phyloP scores from a whole-genome alignment of 2,329 filamentous ascomycete species.

The Fusarium hostae region DNA sequence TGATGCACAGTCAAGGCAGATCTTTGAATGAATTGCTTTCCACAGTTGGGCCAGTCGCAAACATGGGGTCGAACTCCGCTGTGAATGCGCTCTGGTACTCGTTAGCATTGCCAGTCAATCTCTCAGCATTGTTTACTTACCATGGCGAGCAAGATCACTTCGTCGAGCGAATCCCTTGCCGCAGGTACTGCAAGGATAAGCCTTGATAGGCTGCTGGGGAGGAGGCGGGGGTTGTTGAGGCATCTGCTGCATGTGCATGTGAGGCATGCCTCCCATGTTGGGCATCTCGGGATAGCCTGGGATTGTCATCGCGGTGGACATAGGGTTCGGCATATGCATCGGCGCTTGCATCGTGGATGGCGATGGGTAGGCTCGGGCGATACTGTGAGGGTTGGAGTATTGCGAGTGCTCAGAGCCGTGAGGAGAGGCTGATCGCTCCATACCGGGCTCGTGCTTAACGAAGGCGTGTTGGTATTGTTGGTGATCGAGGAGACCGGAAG shows the following conservation, averaged over 20 bases:
- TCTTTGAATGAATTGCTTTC: slow-evolving; percentile 96
- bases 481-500: slow-evolving; percentile 48
- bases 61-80: slow-evolving; percentile 90
- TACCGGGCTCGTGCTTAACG: slow-evolving; percentile 52
- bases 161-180: slow-evolving; percentile 91
- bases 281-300: slow-evolving; percentile 57
- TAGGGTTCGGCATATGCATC: slow-evolving; percentile 58
- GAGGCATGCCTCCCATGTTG: slow-evolving; percentile 53
- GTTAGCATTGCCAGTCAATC: slow-evolving; percentile 38
- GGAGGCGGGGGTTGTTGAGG: slow-evolving; percentile 48
- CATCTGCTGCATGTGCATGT: slow-evolving; percentile 54
- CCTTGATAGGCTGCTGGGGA: slow-evolving; percentile 63
- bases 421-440: slow-evolving; percentile 67
- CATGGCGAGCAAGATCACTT: slow-evolving; percentile 93
- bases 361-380: slow-evolving; percentile 63
- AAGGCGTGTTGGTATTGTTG: slow-evolving; percentile 47
- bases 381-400: slow-evolving; percentile 62
- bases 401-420: slow-evolving; percentile 70
- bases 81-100: slow-evolving; percentile 87
- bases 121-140: slow-evolving; percentile 64
- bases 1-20: slow-evolving; percentile 95
- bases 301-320: slow-evolving; percentile 57
- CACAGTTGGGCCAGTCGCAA: slow-evolving; percentile 88
- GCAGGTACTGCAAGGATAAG: slow-evolving; percentile 90
- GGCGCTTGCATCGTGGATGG: slow-evolving; percentile 63